These are phyloP conservation scores for Lentinus tigrinus DNA, from an alignment of 768 basidiomycete species.

Conservation along the genomic window DNA sequence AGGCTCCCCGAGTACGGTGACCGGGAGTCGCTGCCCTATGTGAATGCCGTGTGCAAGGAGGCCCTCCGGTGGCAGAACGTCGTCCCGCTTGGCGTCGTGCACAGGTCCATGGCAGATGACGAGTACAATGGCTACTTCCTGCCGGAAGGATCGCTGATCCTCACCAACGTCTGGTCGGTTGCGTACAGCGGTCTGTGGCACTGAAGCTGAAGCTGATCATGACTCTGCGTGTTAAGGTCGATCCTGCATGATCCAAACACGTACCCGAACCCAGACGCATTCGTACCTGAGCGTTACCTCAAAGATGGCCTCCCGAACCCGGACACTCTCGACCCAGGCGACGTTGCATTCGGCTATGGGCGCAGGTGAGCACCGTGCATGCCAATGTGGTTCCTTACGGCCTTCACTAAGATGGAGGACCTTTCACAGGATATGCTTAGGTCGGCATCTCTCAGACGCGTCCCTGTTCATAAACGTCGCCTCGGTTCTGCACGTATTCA, in stretches of 20 bases:
- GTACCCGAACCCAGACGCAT: background rate
- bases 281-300: conserved; percentile 1
- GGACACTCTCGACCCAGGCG: conserved; percentile 38
- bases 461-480: background rate
- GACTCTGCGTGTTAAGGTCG: background rate
- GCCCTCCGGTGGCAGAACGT: conserved; percentile 5
- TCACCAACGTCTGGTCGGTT: conserved; percentile 11
- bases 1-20: conserved; percentile 24
- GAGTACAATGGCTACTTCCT: conserved; percentile 26
- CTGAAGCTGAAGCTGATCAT: background rate
- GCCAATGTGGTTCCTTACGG: too few species aligned
- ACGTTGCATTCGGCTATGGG: conserved; percentile 25
- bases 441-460: background rate
- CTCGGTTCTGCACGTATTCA: background rate
- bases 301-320: conserved; percentile 15
- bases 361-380: background rate
- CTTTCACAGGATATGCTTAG: background rate
- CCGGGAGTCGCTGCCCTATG: conserved; percentile 19
- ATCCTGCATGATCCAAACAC: background rate
- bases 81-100: conserved; percentile 16
- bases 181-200: too few species aligned
- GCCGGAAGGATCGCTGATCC: conserved; percentile 23
- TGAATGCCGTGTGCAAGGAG: conserved; percentile 32
- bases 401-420: too few species aligned
- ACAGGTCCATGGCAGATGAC: conserved; percentile 20